These are phyloP conservation scores for Colletotrichum lini DNA, from an alignment of 2,329 filamentous ascomycete species.

Conservation along the genomic window DNA sequence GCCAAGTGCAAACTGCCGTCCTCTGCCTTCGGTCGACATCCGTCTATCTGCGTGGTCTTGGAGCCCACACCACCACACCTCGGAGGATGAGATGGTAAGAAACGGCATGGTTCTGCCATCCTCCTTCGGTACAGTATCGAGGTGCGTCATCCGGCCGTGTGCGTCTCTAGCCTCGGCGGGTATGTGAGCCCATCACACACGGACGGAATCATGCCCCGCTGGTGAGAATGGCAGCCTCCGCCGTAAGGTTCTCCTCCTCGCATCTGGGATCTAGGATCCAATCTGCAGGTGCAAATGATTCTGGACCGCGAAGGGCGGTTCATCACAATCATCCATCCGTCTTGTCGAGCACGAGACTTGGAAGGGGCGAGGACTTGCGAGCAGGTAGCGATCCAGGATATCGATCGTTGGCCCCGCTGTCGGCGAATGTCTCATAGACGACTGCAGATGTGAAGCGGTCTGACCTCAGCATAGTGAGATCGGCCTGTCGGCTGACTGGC, in stretches of 20 bases:
- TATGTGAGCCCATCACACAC: conserved; percentile 44
- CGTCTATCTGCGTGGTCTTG: conserved; percentile 39
- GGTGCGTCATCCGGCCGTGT: conserved; percentile 42
- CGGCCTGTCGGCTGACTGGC: conserved; percentile 28
- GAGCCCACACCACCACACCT: conserved; percentile 30
- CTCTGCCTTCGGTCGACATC: conserved; percentile 37
- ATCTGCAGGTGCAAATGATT: conserved; percentile 17
- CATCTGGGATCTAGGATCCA: conserved; percentile 36
- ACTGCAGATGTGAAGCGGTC: conserved; percentile 35
- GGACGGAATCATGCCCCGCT: conserved; percentile 21
- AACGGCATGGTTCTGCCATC: conserved; percentile 1
- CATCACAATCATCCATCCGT: conserved; percentile 9
- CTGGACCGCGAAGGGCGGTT: conserved; percentile 20
- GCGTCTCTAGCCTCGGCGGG: conserved; percentile 43
- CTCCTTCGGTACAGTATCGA: conserved; percentile 31
- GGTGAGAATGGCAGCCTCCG: conserved; percentile 15
- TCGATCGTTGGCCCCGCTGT: background rate
- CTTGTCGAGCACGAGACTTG: background rate
- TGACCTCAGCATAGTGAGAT: conserved; percentile 33
- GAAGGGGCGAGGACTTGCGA: background rate
- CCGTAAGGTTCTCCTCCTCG: conserved; percentile 15
- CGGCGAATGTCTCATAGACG: conserved; percentile 32
- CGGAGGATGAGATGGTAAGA: conserved; percentile 8
- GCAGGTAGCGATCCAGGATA: conserved; percentile 19
- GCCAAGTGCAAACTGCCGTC: conserved; percentile 39